Evolutionary conservation across 257 asterid species (phyloP).

Genomic region (Solanum pimpinellifolium): DNA sequence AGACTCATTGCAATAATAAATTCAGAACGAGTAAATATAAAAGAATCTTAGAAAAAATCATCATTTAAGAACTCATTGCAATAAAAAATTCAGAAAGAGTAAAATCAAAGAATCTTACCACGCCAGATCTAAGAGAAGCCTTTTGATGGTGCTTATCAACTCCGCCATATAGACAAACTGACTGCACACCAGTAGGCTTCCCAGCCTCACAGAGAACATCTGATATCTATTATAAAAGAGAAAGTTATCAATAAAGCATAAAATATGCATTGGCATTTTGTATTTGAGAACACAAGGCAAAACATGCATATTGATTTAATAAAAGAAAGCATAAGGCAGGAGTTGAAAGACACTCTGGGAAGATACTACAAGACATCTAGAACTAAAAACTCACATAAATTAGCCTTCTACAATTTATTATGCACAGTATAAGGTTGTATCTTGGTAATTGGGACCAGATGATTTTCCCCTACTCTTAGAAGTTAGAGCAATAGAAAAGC

Average conservation of each 20-base stretch:
- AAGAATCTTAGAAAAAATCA: conserved; percentile 12
- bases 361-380: neutral
- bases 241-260: neutral
- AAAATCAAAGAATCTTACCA: conserved; percentile 34
- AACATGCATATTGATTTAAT: neutral
- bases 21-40: neutral
- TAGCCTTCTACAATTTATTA: neutral
- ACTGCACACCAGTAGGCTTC: conserved; percentile 56
- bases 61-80: neutral
- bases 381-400: neutral
- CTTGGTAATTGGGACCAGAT: neutral
- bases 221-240: conserved; percentile 39
- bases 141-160: conserved; percentile 86
- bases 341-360: neutral
- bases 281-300: neutral
- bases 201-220: conserved; percentile 94
- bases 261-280: conserved; percentile 2
- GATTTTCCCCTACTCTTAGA: neutral
- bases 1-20: neutral
- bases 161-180: conserved; percentile 94
- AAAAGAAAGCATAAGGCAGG: neutral
- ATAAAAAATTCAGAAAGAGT: neutral
- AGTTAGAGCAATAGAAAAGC: neutral
- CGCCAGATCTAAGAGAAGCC: conserved; percentile 78
- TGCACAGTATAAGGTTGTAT: neutral